These are phyloP conservation scores for Blastocystis sp. DNA, from an alignment of 352 stramenopile genomes.

Conservation along the genomic window DNA sequence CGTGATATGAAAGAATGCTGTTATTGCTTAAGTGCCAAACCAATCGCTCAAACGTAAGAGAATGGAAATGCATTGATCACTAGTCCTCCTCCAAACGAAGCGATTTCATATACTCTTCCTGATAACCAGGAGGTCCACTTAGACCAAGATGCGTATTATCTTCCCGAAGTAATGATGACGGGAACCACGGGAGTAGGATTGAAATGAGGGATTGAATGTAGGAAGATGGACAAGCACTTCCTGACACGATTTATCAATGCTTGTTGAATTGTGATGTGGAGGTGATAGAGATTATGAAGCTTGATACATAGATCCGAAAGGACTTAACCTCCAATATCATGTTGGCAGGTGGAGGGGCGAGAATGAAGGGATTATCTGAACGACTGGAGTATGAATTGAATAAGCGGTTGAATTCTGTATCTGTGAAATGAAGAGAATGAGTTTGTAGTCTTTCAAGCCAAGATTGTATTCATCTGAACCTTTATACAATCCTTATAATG, in stretches of 20 bases:
- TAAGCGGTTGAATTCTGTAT: slow-evolving; percentile 16
- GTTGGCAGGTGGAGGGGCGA: slow-evolving; percentile 85
- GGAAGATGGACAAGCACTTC: not conserved
- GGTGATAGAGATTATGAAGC: not conserved
- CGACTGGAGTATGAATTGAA: slow-evolving; percentile 84
- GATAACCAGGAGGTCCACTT: slow-evolving; percentile 53
- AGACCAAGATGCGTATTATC: slow-evolving; percentile 36
- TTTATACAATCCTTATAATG: slow-evolving; percentile 52
- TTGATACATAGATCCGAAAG: slow-evolving; percentile 72
- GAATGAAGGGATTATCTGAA: slow-evolving; percentile 84
- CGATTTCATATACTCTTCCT: slow-evolving; percentile 52
- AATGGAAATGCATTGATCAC: not conserved
- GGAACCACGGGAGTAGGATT: not conserved
- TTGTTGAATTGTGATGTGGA: slow-evolving; percentile 57
- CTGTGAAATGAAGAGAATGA: not conserved
- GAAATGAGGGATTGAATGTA: not conserved
- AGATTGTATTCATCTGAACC: slow-evolving; percentile 42
- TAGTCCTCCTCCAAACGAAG: slow-evolving; percentile 12
- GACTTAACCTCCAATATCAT: slow-evolving; percentile 90
- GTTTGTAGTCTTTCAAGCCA: slow-evolving; percentile 41
- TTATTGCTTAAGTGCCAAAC: slow-evolving; percentile 5
- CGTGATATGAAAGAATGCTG: slow-evolving; percentile 59
- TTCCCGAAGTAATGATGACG: slow-evolving; percentile 50
- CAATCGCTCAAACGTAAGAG: slow-evolving; percentile 16
- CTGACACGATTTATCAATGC: slow-evolving; percentile 26